Evolutionary conservation across 352 stramenopile genomes (phyloP).

Genomic region (Pythium brassicae): DNA sequence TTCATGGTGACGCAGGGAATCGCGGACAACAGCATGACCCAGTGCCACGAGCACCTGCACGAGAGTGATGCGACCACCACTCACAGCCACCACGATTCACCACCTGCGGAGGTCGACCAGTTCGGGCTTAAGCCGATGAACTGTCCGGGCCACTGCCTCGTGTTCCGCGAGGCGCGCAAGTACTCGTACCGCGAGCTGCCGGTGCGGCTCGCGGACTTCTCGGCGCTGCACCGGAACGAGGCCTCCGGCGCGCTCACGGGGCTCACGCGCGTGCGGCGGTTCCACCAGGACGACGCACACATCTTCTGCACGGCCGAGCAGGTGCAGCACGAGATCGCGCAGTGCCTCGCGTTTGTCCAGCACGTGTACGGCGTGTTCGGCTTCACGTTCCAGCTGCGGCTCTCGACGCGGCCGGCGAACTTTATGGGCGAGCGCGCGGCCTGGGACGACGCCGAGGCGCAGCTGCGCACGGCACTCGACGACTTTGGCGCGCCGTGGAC

Average conservation of each 20-base stretch:
- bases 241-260: conserved; percentile 94
- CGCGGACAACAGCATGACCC: conserved; percentile 9
- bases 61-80: conserved; percentile 14
- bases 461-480: conserved; percentile 58
- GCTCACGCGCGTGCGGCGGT: conserved; percentile 95
- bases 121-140: conserved; percentile 99
- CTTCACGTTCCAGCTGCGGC: conserved; percentile 91
- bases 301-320: conserved; percentile 97
- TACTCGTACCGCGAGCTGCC: conserved; percentile 96
- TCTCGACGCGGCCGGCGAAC: conserved; percentile 95
- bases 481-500: conserved; percentile 70
- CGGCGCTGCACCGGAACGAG: conserved; percentile 95
- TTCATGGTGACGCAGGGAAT: conserved; percentile 86
- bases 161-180: conserved; percentile 94
- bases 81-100: conserved; percentile 12
- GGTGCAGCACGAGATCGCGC: conserved; percentile 94
- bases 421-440: conserved; percentile 91
- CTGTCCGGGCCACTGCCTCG: conserved; percentile 96
- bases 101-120: conserved; percentile 72
- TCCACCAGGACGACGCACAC: conserved; percentile 98
- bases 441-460: conserved; percentile 90
- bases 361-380: conserved; percentile 94
- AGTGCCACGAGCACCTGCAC: conserved; percentile 25
- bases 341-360: conserved; percentile 93
- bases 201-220: conserved; percentile 94